Conservation (phyloP, 2,329 filamentous ascomycete genomes). For the Fusarium falciforme region DNA sequence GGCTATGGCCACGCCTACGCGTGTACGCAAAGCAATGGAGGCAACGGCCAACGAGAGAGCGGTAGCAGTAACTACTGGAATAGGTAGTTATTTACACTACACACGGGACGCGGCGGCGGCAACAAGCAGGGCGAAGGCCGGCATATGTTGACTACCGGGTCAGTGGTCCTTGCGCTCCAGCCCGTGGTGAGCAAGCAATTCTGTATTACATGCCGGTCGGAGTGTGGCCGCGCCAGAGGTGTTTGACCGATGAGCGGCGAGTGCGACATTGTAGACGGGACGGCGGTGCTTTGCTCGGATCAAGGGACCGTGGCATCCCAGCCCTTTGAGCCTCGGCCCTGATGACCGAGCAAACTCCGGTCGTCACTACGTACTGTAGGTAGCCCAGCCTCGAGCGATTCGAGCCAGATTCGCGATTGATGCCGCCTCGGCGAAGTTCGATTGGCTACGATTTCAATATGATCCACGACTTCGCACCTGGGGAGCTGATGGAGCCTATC, state of each 20-base stretch:
- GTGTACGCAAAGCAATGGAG: neutral
- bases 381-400: neutral
- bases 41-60: neutral
- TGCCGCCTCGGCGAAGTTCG: slow-evolving; percentile 4
- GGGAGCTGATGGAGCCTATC: neutral
- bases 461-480: neutral
- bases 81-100: slow-evolving; percentile 5
- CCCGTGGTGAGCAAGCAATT: neutral
- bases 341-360: slow-evolving; percentile 23
- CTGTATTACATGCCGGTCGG: neutral
- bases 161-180: neutral
- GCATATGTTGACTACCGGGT: neutral
- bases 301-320: slow-evolving; percentile 37
- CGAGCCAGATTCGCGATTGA: slow-evolving; percentile 4
- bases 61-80: slow-evolving; percentile 9
- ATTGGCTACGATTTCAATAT: slow-evolving; percentile 6
- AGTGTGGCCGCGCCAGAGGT: slow-evolving; percentile 7
- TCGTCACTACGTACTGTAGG: neutral
- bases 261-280: neutral
- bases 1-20: slow-evolving; percentile 34
- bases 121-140: neutral
- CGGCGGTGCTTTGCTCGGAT: slow-evolving; percentile 36
- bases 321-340: slow-evolving; percentile 40
- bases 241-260: neutral
- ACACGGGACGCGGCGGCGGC: neutral